Evolutionary conservation across 345 rosid species (phyloP), one percentile per base, ranked within the genome.

Genomic region (Ricinus communis): DNA sequence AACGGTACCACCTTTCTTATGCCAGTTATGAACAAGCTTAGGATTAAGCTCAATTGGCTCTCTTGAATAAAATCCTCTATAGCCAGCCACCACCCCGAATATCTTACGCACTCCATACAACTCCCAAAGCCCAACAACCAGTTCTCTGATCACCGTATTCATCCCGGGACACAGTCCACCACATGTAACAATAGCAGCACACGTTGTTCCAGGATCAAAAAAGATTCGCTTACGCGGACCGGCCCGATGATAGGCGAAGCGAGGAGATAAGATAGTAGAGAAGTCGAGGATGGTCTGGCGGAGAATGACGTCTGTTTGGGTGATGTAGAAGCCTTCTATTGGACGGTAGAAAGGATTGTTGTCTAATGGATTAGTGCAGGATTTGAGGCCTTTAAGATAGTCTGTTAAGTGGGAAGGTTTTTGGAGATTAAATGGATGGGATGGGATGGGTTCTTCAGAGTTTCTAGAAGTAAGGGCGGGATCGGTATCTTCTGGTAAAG

Each of bases 121-220:
- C 56, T 88, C 95, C 98, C 96, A 88, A 1, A 94, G 82, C 46
- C 91, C 97, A 36, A 87, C 87, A 60, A 91, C 95, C 8, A 94
- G 87, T 76, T 94, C 98, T 76, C 97, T 84, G 22, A 91, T 79
- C 68, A 91, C 97, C 2, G 96, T 91, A 81, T 94, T 91, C 86
- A 84, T 72, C 36, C 97, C 98, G 8, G 97, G 98, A 67, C 98
- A 94, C 24, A 94, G 80, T 19, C 98, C 98, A 5, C 96, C 98
- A 46, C 96, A 91, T 0, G 93, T 88, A 27, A 94, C 97, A 25
- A 90, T 90, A 11, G 91, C 95, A 4, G 82, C 97, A 65, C 82
- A 82, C 5, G 80, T 80, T 13, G 21, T 24, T 6, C 71, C 46
- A 0, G 88, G 84, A 46, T 88, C 85, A 40, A 86, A 93, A 50